A percentile compares a stretch with the other conserved stretches of the same genome.
Conservation (phyloP, 2,329 filamentous ascomycete genomes). For the Pseudocercospora vitis region DNA sequence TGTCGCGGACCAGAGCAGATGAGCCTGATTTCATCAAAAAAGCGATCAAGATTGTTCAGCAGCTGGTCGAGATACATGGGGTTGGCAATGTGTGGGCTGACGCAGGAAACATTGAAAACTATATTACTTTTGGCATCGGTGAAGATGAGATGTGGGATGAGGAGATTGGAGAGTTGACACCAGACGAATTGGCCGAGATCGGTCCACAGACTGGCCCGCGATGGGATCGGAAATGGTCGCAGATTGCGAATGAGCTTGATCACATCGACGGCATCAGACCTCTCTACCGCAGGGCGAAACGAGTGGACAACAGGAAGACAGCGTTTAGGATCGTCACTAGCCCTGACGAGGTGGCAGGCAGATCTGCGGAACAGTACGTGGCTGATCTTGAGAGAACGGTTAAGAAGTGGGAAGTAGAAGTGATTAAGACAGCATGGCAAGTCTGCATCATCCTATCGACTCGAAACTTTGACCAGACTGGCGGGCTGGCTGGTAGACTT, state of each 20-base stretch:
- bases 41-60: not conserved
- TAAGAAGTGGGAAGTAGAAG: not conserved
- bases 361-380: not conserved
- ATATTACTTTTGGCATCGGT: constrained; percentile 2
- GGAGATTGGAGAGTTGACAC: too few relatives aligned
- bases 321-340: not conserved
- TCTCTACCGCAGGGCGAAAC: not conserved
- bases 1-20: not conserved
- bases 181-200: not conserved
- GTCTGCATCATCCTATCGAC: not conserved
- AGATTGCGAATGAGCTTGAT: not conserved
- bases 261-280: not conserved
- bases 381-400: not conserved
- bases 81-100: not conserved
- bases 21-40: not conserved
- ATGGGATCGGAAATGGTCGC: constrained; percentile 1
- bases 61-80: not conserved
- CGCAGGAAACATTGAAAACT: constrained; percentile 3
- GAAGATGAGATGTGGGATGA: constrained; percentile 5
- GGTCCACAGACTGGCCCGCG: not conserved
- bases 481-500: not conserved
- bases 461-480: not conserved
- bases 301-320: not conserved
- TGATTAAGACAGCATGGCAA: not conserved
- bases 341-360: not conserved